Percentiles rank a stretch among this genome's conserved stretches.
Evolutionary conservation across 139 green algal genomes (phyloP).

Genomic region (Auxenochlorella protothecoides): DNA sequence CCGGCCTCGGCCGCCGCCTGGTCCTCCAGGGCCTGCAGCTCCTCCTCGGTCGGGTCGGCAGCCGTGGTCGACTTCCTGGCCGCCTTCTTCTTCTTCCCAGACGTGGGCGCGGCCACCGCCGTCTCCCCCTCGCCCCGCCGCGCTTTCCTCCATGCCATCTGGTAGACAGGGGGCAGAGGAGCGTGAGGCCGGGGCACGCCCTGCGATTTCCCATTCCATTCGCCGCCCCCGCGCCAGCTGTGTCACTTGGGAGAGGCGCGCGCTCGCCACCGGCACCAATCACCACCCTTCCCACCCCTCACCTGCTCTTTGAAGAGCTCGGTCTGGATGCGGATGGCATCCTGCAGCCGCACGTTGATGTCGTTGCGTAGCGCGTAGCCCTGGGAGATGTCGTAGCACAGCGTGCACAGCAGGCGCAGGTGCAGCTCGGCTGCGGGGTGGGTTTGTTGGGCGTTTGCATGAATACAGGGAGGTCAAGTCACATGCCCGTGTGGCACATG

Average conservation of each 20-base stretch:
- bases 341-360: slow-evolving; percentile 13
- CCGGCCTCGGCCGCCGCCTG: slow-evolving; percentile 11
- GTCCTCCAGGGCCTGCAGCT: slow-evolving; percentile 15
- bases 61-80: background rate
- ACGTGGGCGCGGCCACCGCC: too few species aligned
- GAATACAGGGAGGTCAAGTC: too few species aligned
- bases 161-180: too few species aligned
- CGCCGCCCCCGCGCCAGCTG: background rate
- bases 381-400: slow-evolving; percentile 40
- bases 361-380: slow-evolving; percentile 6
- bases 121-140: too few species aligned
- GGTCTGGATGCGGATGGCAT: slow-evolving; percentile 1
- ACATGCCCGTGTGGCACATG: too few species aligned
- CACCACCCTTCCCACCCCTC: background rate
- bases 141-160: too few species aligned
- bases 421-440: slow-evolving; percentile 1
- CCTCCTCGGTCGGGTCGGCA: slow-evolving; percentile 7
- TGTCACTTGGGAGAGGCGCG: too few species aligned
- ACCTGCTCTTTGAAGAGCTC: slow-evolving; percentile 5
- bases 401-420: slow-evolving; percentile 28
- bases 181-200: too few species aligned
- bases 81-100: background rate
- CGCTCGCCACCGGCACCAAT: background rate
- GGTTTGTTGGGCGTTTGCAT: too few species aligned
- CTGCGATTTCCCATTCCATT: background rate